A percentile compares a stretch with the other conserved stretches of the same genome.
Evolutionary conservation across 768 basidiomycete species (phyloP).

Genomic region (Chiua virens): DNA sequence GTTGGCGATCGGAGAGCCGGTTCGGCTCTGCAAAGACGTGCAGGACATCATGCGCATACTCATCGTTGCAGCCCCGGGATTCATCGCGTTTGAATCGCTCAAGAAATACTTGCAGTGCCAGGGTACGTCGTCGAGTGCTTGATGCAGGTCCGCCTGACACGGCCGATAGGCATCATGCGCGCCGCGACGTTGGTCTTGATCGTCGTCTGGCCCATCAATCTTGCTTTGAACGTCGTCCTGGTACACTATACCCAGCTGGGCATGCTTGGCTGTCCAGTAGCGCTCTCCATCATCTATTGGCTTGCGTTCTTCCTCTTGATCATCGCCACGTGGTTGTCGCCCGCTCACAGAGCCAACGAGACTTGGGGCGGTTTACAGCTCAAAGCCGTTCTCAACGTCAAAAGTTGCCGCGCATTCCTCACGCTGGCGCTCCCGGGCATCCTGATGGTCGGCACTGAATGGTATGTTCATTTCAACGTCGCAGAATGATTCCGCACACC

Average conservation of each 20-base stretch:
- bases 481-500: not conserved
- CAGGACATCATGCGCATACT: constrained; percentile 66
- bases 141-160: not conserved
- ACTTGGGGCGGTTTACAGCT: constrained; percentile 65
- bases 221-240: constrained; percentile 56
- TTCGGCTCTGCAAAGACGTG: constrained; percentile 54
- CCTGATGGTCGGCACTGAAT: constrained; percentile 79
- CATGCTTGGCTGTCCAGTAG: constrained; percentile 64
- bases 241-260: constrained; percentile 65
- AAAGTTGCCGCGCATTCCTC: constrained; percentile 57
- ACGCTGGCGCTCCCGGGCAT: constrained; percentile 75
- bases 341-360: constrained; percentile 51
- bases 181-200: constrained; percentile 65
- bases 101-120: constrained; percentile 83
- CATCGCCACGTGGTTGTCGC: constrained; percentile 48
- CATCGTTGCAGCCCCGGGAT: constrained; percentile 65
- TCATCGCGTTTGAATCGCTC: constrained; percentile 72
- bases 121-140: constrained; percentile 39
- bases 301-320: constrained; percentile 59
- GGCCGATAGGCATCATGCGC: constrained; percentile 64
- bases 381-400: constrained; percentile 42
- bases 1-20: constrained; percentile 61
- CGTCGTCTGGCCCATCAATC: constrained; percentile 65
- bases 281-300: constrained; percentile 71
- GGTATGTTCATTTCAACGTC: constrained; percentile 40